Base-by-base conservation (phyloP, 345 rosid species). In the Passiflora organensis region DNA sequence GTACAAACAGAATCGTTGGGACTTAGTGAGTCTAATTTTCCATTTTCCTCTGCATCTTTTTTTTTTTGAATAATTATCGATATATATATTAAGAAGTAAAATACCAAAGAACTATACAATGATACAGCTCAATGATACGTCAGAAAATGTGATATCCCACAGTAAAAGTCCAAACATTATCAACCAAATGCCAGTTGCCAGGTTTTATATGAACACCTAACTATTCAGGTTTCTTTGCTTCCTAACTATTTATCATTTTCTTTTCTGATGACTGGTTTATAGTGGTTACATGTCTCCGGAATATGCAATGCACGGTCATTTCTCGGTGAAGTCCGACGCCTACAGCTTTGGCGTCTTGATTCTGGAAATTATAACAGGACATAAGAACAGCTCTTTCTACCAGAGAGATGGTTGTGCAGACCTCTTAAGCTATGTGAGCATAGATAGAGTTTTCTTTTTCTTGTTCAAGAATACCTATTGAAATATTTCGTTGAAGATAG, bases 271-370 rank as follows among this genome's bases (percentile, higher is more conserved):
- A 28, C 8, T 3, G 3, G 34, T 6, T 1, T 59, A 53, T 43
- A 84, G 84, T 59, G 82, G 85, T 1, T 78, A 70, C 37, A 73
- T 77, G 71, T 68, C 83, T 16, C 83, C 87, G 1, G 85, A 81
- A 51, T 81, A 81, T 54, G 78, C 66, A 46, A 53, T 67, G 83
- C 62, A 73, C 1, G 87, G 87, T 3, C 51, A 63, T 1, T 81
- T 70, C 28, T 84, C 85, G 0, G 72, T 69, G 4, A 84, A 77
- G 53, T 73, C 83, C 5, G 87, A 82, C 43, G 85, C 81, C 12
- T 81, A 65, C 56, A 72, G 80, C 43, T 84, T 77, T 6, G 85
- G 87, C 0, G 85, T 79, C 5, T 56, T 84, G 34, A 43, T 79
- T 13, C 23, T 77, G 12, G 85, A 84, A 59, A 81, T 84, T 48